Evolutionary conservation across 139 green algal species (phyloP).

Genomic region (Tetraselmis chui): DNA sequence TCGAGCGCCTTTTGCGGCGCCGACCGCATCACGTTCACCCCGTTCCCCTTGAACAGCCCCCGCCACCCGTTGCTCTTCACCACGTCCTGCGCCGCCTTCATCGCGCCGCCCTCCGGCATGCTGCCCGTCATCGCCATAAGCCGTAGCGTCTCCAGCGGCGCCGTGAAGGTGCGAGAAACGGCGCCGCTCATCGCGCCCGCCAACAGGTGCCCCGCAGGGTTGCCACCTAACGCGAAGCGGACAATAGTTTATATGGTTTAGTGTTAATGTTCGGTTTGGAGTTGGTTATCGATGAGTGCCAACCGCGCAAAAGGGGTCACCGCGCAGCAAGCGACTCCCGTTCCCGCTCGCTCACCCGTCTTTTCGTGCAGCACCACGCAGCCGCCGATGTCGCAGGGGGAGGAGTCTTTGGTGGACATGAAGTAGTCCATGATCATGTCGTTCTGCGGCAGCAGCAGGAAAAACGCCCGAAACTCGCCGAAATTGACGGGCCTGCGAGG

Average conservation of each 20-base stretch:
- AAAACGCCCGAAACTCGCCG: constrained; percentile 50
- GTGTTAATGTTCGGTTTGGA: neutral
- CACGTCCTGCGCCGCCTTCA: constrained; percentile 7
- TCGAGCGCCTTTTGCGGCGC: constrained; percentile 69
- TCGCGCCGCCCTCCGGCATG: constrained; percentile 7
- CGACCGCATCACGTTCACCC: constrained; percentile 67
- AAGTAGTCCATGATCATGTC: constrained; percentile 46
- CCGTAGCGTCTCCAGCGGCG: constrained; percentile 71
- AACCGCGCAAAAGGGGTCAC: neutral
- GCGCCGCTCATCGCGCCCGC: constrained; percentile 68
- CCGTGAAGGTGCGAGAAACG: constrained; percentile 62
- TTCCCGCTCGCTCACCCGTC: neutral
- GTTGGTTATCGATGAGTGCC: neutral
- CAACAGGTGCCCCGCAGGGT: constrained; percentile 51
- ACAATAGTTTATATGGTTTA: neutral
- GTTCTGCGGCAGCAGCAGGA: constrained; percentile 53
- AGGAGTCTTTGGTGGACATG: constrained; percentile 2
- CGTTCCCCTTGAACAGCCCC: constrained; percentile 68
- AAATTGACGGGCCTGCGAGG: constrained; percentile 36
- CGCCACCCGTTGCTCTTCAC: constrained; percentile 29
- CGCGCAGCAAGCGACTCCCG: neutral
- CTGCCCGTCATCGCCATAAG: constrained; percentile 60
- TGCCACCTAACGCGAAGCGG: neutral
- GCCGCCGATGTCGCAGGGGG: constrained; percentile 21
- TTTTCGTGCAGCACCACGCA: constrained; percentile 14